Percentiles rank a stretch among this genome's conserved stretches.
Evolutionary conservation across 2,329 filamentous ascomycete genomes (phyloP).

Genomic region (Fusarium pseudonygamai): DNA sequence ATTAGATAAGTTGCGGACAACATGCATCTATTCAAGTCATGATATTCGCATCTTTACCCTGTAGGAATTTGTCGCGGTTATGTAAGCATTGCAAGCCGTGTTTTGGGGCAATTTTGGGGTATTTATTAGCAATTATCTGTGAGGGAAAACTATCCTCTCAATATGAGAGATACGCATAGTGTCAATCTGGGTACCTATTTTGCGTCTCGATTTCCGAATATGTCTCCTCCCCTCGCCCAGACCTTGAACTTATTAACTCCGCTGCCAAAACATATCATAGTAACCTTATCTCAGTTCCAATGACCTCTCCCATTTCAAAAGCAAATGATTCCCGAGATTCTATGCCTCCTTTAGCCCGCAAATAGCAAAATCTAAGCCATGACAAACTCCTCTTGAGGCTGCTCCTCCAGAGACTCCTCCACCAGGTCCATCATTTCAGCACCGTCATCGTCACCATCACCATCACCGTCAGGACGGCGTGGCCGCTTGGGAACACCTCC

Average conservation of each 20-base stretch:
- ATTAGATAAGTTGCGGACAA: slow-evolving; percentile 18
- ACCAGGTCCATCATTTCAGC: neutral
- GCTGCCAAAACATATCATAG: neutral
- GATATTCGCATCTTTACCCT: neutral
- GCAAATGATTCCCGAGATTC: slow-evolving; percentile 2
- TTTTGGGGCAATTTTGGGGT: neutral
- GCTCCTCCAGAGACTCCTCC: neutral
- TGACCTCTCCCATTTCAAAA: neutral
- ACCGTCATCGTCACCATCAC: neutral
- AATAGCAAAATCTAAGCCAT: neutral
- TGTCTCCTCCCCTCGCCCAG: neutral
- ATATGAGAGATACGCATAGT: neutral
- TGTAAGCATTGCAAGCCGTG: neutral
- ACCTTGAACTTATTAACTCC: neutral
- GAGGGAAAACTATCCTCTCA: neutral
- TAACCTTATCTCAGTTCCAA: neutral
- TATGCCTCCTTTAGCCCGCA: neutral
- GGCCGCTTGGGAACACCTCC: neutral
- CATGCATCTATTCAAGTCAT: neutral
- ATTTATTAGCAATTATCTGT: neutral
- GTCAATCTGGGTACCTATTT: slow-evolving; percentile 6
- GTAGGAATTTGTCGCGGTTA: neutral
- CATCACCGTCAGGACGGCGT: neutral
- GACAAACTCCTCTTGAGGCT: neutral
- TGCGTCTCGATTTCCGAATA: neutral